Percentiles rank a stretch among this genome's conserved stretches.
phyloP scores from a whole-genome alignment of 306 rosid genomes.

The Vachellia pachyceras region DNA sequence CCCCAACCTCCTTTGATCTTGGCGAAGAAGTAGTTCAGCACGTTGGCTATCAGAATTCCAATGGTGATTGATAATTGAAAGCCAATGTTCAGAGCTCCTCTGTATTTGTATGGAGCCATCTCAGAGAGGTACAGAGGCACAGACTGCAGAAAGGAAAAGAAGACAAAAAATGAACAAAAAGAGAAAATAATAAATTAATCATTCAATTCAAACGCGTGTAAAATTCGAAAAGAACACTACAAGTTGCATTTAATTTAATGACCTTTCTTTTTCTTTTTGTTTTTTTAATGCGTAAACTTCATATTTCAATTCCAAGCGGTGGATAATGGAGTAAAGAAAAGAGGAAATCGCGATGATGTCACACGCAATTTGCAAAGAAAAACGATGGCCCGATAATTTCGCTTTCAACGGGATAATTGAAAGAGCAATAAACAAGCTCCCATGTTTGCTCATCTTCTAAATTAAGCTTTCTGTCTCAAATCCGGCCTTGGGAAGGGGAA shows the following conservation, averaged over 20 bases:
- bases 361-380: constrained; percentile 43
- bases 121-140: constrained; percentile 94
- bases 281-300: not conserved
- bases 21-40: constrained; percentile 84
- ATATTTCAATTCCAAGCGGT: constrained; percentile 34
- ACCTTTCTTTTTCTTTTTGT: not conserved
- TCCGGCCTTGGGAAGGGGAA: not conserved
- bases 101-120: constrained; percentile 87
- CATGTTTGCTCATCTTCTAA: not conserved
- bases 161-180: not conserved
- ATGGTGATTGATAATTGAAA: constrained; percentile 85
- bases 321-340: not conserved
- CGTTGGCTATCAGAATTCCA: constrained; percentile 83
- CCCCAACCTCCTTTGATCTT: constrained; percentile 98
- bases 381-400: constrained; percentile 38
- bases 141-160: constrained; percentile 46
- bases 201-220: not conserved
- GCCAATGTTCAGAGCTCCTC: constrained; percentile 86
- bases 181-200: not conserved
- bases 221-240: not conserved
- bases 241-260: not conserved
- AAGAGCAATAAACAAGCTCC: not conserved
- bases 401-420: not conserved
- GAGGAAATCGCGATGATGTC: constrained; percentile 30
- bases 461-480: constrained; percentile 10